Base-by-base conservation (phyloP, 495 filamentous ascomycete species). In the Tetracladium marchalianum region DNA sequence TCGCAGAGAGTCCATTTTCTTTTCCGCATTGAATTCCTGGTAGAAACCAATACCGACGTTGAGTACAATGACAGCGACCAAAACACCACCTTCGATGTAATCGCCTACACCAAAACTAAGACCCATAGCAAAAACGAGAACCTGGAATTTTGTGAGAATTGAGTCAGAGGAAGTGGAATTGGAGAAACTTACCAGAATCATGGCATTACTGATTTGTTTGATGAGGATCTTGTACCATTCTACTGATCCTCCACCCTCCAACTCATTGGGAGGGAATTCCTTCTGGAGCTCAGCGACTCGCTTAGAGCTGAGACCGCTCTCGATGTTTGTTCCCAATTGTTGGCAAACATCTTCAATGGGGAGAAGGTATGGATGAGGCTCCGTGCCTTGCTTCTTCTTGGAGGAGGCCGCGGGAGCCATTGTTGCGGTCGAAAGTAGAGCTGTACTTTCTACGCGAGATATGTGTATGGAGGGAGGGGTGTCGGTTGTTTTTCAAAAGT, bases 1-100 rank as follows among this genome's bases (percentile, higher is more conserved):
- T 33, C 84, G 69, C 11, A 94, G 70, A 17, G 85, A 84, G 36
- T 90, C 78, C 73, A 93, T 90, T 48, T 83, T 89, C 68, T 90
- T 85, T 58, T 90, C 87, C 18, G 88, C 88, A 43, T 78, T 72
- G 57, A 84, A 90, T 57, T 94, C 87, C 58, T 93, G 87, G 39
- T 73, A 76, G 67, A 92, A 93, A 12, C 79, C 79, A 50, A 81
- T 78, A n/a, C 78, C 65, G 27, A 90, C 81, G 53, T 94, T 94
- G 50, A 94, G 67, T 6, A 84, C 55, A 43, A 94, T 89, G 60
- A 94, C 87, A 22, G 77, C 83, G 5, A 82, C 78, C 15, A 93
- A 75, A 16, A 93, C 87, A 34, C 82, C 83, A 16, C 84, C 88
- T 66, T 94, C 87, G 44, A 94, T 80, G 54, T 79, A 90, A 52